A percentile compares a stretch with the other conserved stretches of the same genome.
Evolutionary conservation across 2,329 filamentous ascomycete genomes (phyloP).

Genomic region (Triangularia setosa): DNA sequence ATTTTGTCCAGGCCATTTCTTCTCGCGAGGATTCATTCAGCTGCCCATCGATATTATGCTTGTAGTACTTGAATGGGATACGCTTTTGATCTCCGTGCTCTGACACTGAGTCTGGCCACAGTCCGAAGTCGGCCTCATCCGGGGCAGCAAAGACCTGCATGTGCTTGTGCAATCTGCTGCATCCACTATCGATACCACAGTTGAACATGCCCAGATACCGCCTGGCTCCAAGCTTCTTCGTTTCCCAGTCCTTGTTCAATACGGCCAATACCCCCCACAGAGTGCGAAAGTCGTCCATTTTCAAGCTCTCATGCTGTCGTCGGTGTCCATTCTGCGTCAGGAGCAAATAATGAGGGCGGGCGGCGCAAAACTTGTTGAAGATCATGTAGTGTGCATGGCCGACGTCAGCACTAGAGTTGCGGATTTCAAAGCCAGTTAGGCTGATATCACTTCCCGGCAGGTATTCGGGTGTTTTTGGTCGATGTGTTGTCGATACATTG

Average conservation of each 20-base stretch:
- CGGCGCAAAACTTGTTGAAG: conserved; percentile 47
- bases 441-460: conserved; percentile 38
- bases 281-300: conserved; percentile 37
- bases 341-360: conserved; percentile 44
- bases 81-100: conserved; percentile 4
- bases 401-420: conserved; percentile 26
- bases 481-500: neutral
- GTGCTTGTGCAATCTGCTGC: conserved; percentile 46
- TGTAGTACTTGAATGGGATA: conserved; percentile 35
- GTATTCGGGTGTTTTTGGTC: neutral
- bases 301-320: conserved; percentile 38
- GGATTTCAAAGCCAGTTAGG: conserved; percentile 38
- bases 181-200: conserved; percentile 39
- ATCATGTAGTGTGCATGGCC: conserved; percentile 40
- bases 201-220: conserved; percentile 44
- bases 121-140: neutral
- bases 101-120: conserved; percentile 9
- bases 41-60: conserved; percentile 26
- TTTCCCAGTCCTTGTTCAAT: conserved; percentile 9
- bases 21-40: conserved; percentile 24
- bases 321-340: conserved; percentile 42
- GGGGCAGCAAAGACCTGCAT: conserved; percentile 38
- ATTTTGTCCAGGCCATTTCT: neutral
- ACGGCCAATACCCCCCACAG: conserved; percentile 21
- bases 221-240: conserved; percentile 7